phyloP scores from a whole-genome alignment of 2,329 filamentous ascomycete species.

The Botryotinia convoluta region DNA sequence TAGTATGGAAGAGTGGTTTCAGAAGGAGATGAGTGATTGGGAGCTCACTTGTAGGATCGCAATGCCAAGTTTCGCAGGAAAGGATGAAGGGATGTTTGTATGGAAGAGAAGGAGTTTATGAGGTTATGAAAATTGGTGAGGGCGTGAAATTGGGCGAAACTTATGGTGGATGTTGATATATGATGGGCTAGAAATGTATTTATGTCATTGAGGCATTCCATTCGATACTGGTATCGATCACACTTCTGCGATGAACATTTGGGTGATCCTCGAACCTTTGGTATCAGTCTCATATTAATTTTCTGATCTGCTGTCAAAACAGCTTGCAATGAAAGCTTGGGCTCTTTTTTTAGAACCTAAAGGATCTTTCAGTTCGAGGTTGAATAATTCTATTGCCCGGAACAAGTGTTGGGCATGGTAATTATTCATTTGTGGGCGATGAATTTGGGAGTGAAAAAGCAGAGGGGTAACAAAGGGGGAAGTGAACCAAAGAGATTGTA shows the following conservation, averaged over 20 bases:
- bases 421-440: too few relatives aligned
- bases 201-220: background rate
- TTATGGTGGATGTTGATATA: background rate
- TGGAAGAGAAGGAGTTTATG: conserved; percentile 38
- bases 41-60: conserved; percentile 61
- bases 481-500: too few relatives aligned
- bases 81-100: conserved; percentile 72
- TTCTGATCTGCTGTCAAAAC: background rate
- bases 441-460: too few relatives aligned
- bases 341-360: too few relatives aligned
- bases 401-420: too few relatives aligned
- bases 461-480: too few relatives aligned
- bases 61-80: conserved; percentile 71
- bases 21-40: conserved; percentile 55
- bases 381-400: too few relatives aligned
- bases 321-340: too few relatives aligned
- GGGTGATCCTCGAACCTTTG: background rate
- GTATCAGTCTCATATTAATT: background rate
- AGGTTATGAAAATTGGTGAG: background rate
- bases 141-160: too few relatives aligned
- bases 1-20: conserved; percentile 67
- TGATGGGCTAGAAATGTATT: background rate
- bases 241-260: background rate
- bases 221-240: background rate
- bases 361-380: too few relatives aligned